Conservation (phyloP, 768 basidiomycete species). For the Lactarius sp. region DNA sequence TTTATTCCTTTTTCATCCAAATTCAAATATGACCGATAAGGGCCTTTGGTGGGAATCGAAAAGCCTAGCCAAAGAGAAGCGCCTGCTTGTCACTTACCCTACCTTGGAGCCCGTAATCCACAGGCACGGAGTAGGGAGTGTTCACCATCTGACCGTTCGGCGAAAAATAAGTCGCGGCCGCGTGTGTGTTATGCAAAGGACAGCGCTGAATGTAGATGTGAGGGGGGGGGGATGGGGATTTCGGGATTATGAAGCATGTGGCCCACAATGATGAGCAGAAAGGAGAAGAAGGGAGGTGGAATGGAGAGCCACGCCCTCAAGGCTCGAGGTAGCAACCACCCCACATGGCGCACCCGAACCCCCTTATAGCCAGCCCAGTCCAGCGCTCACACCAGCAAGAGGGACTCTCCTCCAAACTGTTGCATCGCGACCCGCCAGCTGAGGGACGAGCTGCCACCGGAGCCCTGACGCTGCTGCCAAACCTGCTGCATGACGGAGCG, state of each 20-base stretch:
- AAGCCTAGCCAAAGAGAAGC: background rate
- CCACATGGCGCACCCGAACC: too few relatives aligned
- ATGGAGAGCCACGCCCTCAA: too few relatives aligned
- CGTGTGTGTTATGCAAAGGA: too few relatives aligned
- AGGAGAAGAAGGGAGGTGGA: background rate
- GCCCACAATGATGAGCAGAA: background rate
- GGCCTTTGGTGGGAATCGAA: background rate
- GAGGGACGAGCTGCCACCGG: conserved; percentile 35
- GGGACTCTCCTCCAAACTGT: conserved; percentile 32
- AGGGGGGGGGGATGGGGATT: background rate
- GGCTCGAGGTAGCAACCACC: too few relatives aligned
- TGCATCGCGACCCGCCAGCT: conserved; percentile 59
- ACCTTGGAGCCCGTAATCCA: background rate
- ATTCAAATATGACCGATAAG: conserved; percentile 8
- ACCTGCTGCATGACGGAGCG: conserved; percentile 49
- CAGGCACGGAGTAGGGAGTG: background rate
- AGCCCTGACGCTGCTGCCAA: conserved; percentile 42
- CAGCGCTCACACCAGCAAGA: conserved; percentile 53
- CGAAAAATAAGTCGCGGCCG: conserved; percentile 1
- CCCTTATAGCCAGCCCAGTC: too few relatives aligned
- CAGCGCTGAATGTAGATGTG: background rate
- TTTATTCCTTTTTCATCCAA: conserved; percentile 14
- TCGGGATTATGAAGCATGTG: background rate
- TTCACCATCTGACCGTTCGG: conserved; percentile 1
- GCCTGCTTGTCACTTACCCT: background rate